Evolutionary conservation across 768 basidiomycete species (phyloP), one percentile per base, ranked within the genome.

Genomic region (Leccinellum luteum): DNA sequence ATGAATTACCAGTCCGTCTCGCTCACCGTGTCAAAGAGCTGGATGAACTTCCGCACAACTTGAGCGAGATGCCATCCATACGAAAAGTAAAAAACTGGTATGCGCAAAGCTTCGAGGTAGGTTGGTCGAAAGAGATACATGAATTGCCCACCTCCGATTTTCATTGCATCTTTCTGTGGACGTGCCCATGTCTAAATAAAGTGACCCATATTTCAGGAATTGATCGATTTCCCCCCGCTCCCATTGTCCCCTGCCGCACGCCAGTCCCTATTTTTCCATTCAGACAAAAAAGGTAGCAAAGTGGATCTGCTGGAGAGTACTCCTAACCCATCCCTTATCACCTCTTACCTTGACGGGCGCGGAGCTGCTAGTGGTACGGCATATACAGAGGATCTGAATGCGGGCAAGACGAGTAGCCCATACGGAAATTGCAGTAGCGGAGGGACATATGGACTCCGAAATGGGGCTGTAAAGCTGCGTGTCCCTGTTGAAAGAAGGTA

Each of bases 61-160:
- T 99, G 51, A 87, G 86, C 65, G 83, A 83, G 48, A 97, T 97
- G 96, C 85, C 89, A 0, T 90, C 89, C 38, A 98, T 99, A 62
- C 84, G 86, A 57, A 94, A 91, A 69, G 92, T 99, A 58, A 95
- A 94, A 77, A 89, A 96, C 67, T 99, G 97, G 97, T 99, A 99
- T 73, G 96, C 96, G 1, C 93, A 98, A 77, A 93, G 91, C 15
- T 98, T 99, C 72, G 92, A 98, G 83, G 96, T 95, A 53, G 52
- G 86, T 62, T 31, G n/a, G 30, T 43, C 17, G n/a, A 19, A 12
- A 44, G 14, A 14, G 14, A 4, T 10, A 1, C 35, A 49, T 30
- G 6, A 9, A 25, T 14, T n/a, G 17, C 32, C 15, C 32, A 17
- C 21, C 15, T 35, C 19, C 32, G 19, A 32, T 14, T 48, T 17